These are phyloP conservation scores for Didymellaceae sp. DNA, from an alignment of 2,329 filamentous ascomycete genomes.

Conservation along the genomic window DNA sequence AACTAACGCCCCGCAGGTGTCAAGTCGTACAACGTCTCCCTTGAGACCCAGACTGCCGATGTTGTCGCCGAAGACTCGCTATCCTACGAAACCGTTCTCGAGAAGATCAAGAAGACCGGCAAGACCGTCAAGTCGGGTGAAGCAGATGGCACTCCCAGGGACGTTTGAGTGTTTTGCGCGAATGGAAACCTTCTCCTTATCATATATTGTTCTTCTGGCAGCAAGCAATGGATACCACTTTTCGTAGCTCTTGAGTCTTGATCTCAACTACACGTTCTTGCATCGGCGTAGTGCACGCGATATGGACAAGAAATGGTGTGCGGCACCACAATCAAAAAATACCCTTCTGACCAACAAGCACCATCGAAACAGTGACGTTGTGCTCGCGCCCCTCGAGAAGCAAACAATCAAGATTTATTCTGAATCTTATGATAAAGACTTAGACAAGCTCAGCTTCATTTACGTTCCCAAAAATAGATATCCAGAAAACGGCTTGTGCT, in stretches of 20 bases:
- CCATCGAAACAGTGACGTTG: too few relatives aligned
- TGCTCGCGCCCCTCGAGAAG: too few relatives aligned
- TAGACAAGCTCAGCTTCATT: background rate
- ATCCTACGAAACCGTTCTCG: conserved; percentile 79
- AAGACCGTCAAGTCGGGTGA: conserved; percentile 84
- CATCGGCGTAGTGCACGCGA: background rate
- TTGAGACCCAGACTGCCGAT: conserved; percentile 83
- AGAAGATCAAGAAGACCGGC: conserved; percentile 92
- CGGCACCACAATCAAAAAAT: conserved; percentile 12
- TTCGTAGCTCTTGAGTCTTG: conserved; percentile 11
- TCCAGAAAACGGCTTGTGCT: background rate
- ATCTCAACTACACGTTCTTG: conserved; percentile 5
- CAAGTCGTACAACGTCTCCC: conserved; percentile 83
- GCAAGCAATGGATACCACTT: conserved; percentile 26
- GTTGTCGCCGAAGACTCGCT: conserved; percentile 74
- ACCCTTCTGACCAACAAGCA: background rate
- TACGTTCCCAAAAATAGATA: background rate
- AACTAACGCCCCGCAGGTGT: conserved; percentile 66
- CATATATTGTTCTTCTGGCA: conserved; percentile 24
- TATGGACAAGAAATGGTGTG: conserved; percentile 4
- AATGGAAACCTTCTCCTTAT: conserved; percentile 12
- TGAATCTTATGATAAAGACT: too few relatives aligned
- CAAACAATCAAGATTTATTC: too few relatives aligned
- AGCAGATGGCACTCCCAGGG: conserved; percentile 64
- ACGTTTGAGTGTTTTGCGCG: conserved; percentile 29